A percentile compares a stretch with the other conserved stretches of the same genome.
Conservation (phyloP, 1,139 yeast genomes). For the Debaryomyces psychrophilus region DNA sequence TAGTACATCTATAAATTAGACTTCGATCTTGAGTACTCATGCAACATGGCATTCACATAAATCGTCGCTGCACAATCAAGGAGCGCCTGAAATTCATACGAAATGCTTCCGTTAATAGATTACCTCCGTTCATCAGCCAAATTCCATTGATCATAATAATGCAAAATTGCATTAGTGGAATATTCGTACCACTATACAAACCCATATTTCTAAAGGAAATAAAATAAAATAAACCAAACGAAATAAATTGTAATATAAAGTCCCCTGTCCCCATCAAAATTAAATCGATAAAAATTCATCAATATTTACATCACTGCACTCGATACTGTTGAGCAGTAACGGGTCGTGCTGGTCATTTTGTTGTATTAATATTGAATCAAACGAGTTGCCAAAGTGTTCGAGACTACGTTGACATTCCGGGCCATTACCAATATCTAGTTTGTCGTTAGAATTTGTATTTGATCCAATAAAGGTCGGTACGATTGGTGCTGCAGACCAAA, state of each 20-base stretch:
- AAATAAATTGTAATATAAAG: slow-evolving; percentile 10
- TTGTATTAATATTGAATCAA: slow-evolving; percentile 5
- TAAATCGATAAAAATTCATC: slow-evolving; percentile 16
- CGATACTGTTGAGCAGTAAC: neutral
- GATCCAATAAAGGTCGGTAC: slow-evolving; percentile 21
- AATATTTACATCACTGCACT: slow-evolving; percentile 9
- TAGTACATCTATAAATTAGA: neutral
- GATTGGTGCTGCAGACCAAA: slow-evolving; percentile 51
- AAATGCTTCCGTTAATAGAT: neutral
- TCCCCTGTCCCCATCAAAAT: slow-evolving; percentile 5
- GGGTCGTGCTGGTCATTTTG: slow-evolving; percentile 5
- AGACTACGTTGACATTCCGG: neutral
- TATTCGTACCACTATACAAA: slow-evolving; percentile 2
- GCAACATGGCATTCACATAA: neutral
- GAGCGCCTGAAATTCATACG: slow-evolving; percentile 11
- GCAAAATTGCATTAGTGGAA: slow-evolving; percentile 4
- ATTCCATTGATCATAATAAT: neutral
- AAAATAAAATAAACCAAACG: slow-evolving; percentile 8
- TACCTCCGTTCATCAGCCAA: neutral
- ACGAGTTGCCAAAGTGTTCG: slow-evolving; percentile 2
- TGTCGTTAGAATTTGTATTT: slow-evolving; percentile 5
- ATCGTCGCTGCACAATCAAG: slow-evolving; percentile 11
- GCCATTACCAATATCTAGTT: slow-evolving; percentile 4
- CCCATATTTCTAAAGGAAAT: slow-evolving; percentile 5
- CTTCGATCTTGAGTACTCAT: neutral